A percentile compares a stretch with the other conserved stretches of the same genome.
phyloP scores from a whole-genome alignment of 2,329 filamentous ascomycete species.

The Sarocladium brachiariae region DNA sequence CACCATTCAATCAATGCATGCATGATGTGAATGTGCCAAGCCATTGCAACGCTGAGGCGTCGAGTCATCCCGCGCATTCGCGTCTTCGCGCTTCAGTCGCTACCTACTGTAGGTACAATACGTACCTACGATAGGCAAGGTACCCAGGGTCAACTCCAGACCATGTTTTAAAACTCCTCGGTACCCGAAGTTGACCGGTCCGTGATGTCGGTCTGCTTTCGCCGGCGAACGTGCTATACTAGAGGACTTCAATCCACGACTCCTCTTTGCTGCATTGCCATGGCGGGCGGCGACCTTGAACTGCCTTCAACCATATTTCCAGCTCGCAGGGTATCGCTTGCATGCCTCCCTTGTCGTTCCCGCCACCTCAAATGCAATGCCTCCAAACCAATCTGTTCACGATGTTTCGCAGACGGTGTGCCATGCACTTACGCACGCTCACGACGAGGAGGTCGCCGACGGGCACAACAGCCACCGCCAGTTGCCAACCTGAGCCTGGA shows the following conservation, averaged over 20 bases:
- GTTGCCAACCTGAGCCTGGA: neutral
- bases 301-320: neutral
- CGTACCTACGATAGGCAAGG: too few relatives aligned
- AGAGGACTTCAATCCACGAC: neutral
- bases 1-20: too few relatives aligned
- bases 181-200: neutral
- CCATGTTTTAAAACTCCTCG: neutral
- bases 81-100: neutral
- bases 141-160: too few relatives aligned
- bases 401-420: neutral
- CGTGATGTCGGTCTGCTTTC: neutral
- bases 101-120: too few relatives aligned
- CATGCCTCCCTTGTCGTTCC: conserved; percentile 1
- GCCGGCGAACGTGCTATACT: neutral
- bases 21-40: too few relatives aligned
- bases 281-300: neutral
- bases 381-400: neutral
- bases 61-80: neutral
- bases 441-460: neutral
- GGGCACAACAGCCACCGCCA: neutral
- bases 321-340: neutral
- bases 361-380: conserved; percentile 7
- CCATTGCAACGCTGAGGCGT: too few relatives aligned
- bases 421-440: neutral
- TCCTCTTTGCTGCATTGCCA: neutral